These are phyloP conservation scores for Cadophora luteo-olivacea DNA, from an alignment of 2,329 filamentous ascomycete species.

Conservation along the genomic window DNA sequence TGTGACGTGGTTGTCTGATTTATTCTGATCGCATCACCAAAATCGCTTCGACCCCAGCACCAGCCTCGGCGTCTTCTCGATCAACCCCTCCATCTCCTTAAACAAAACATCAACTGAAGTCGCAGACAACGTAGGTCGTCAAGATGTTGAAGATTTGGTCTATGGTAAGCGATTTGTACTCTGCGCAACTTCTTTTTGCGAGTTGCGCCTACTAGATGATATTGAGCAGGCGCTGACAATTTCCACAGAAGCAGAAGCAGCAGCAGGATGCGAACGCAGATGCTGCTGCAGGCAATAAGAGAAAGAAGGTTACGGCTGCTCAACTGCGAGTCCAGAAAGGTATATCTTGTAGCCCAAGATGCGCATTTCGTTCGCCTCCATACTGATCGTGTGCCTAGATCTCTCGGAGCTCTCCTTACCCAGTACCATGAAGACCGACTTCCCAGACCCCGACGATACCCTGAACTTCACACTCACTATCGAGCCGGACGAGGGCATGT, in stretches of 20 bases:
- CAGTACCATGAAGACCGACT: constrained; percentile 80
- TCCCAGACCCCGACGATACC: constrained; percentile 84
- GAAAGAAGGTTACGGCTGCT: constrained; percentile 98
- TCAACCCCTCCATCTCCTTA: not conserved
- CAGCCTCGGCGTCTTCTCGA: not conserved
- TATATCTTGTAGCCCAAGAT: constrained; percentile 48
- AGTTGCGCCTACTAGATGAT: not conserved
- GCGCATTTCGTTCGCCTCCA: not conserved
- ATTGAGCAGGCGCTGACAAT: constrained; percentile 23
- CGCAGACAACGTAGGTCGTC: constrained; percentile 34
- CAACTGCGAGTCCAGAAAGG: constrained; percentile 97
- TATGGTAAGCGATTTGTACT: constrained; percentile 69
- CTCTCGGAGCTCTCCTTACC: constrained; percentile 81
- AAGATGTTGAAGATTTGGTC: constrained; percentile 99
- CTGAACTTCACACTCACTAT: constrained; percentile 84
- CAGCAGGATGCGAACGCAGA: constrained; percentile 90
- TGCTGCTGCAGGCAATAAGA: constrained; percentile 75
- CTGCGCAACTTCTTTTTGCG: not conserved
- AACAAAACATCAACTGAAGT: not conserved
- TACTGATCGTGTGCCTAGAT: constrained; percentile 56
- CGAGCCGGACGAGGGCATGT: constrained; percentile 85
- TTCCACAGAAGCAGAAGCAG: constrained; percentile 86
- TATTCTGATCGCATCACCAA: not conserved
- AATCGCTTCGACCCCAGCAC: not conserved
- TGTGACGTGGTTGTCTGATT: constrained; percentile 11